Evolutionary conservation across 176 grass and related monocot genomes (phyloP).

Genomic region (Carex kokanica): DNA sequence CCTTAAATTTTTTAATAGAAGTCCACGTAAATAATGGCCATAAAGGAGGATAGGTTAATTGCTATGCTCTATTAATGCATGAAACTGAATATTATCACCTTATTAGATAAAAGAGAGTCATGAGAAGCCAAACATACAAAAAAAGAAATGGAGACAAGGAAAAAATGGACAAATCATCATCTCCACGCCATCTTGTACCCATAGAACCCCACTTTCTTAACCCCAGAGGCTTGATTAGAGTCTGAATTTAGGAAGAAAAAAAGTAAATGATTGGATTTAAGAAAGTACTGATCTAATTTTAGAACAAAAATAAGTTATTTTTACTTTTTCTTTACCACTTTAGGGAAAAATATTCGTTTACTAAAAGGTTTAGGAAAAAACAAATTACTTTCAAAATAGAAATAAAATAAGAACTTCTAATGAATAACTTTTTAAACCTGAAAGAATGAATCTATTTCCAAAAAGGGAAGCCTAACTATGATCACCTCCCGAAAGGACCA

Average conservation of each 20-base stretch:
- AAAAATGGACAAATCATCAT: slow-evolving; percentile 14
- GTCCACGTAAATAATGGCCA: not conserved
- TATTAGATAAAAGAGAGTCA: not conserved
- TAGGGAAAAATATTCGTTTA: not conserved
- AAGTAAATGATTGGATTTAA: not conserved
- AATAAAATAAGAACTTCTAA: not conserved
- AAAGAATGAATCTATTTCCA: not conserved
- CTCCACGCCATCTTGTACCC: not conserved
- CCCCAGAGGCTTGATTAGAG: not conserved
- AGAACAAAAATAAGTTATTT: not conserved
- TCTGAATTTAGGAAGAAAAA: not conserved
- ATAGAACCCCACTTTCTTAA: not conserved
- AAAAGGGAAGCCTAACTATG: not conserved
- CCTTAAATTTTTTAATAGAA: not conserved
- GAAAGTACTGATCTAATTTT: not conserved
- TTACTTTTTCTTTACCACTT: not conserved
- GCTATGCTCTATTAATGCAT: too few species aligned
- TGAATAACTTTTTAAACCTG: not conserved
- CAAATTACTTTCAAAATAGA: not conserved
- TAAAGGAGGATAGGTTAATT: not conserved
- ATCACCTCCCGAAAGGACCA: not conserved
- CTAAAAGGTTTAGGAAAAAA: not conserved
- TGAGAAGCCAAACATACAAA: not conserved
- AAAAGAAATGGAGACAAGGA: not conserved
- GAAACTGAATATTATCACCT: not conserved